Evolutionary conservation across 345 rosid genomes (phyloP).

Genomic region (Hypericum perforatum): DNA sequence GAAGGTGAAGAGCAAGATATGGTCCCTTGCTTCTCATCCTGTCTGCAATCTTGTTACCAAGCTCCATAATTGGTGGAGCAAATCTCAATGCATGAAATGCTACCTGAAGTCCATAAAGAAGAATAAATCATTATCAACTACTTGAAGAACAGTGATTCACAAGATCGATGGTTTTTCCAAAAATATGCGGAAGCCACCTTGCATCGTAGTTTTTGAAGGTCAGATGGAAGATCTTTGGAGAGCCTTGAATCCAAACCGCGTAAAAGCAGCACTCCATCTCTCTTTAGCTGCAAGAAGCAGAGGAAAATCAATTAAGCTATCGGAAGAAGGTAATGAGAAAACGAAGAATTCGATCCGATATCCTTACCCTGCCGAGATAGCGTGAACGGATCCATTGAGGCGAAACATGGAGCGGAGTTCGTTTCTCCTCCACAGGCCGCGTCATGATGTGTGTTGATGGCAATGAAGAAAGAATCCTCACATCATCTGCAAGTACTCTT

Average conservation of each 20-base stretch:
- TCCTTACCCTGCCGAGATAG: slow-evolving; percentile 65
- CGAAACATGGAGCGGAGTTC: slow-evolving; percentile 68
- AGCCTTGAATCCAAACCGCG: slow-evolving; percentile 91
- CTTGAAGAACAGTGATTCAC: not conserved
- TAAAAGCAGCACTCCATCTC: slow-evolving; percentile 80
- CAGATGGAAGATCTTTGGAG: slow-evolving; percentile 82
- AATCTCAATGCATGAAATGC: slow-evolving; percentile 79
- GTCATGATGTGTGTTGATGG: slow-evolving; percentile 79
- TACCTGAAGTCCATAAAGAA: slow-evolving; percentile 36
- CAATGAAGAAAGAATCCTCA: slow-evolving; percentile 68
- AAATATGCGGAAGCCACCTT: slow-evolving; percentile 34
- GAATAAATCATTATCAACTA: not conserved
- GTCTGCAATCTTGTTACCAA: slow-evolving; percentile 69
- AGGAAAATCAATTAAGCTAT: slow-evolving; percentile 6
- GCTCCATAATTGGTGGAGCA: slow-evolving; percentile 53
- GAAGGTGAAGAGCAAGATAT: slow-evolving; percentile 79
- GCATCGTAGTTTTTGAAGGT: slow-evolving; percentile 93
- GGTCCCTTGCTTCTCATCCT: slow-evolving; percentile 85
- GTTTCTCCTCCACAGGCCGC: slow-evolving; percentile 72
- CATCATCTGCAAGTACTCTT: slow-evolving; percentile 62
- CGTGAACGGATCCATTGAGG: slow-evolving; percentile 91
- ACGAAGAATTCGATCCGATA: no score
- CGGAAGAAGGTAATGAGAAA: no score
- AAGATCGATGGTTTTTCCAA: not conserved
- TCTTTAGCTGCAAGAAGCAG: slow-evolving; percentile 50